Conservation (phyloP, 2,329 filamentous ascomycete genomes). For the Meredithiella fracta region DNA sequence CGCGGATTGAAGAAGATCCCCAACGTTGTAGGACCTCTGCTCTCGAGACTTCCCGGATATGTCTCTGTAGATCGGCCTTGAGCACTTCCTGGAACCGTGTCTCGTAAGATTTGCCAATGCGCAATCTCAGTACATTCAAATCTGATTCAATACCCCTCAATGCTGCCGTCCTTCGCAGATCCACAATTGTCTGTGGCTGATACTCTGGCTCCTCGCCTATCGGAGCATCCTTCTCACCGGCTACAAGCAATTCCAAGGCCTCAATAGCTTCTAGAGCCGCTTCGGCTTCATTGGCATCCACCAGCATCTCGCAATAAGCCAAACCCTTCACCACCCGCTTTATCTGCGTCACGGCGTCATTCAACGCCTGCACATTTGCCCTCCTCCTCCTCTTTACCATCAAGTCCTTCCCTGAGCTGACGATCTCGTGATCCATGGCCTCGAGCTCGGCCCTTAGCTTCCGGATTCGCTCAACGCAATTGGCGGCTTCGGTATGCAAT, state of each 20-base stretch:
- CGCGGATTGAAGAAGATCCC: conserved; percentile 59
- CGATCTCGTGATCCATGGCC: conserved; percentile 73
- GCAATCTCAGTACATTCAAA: conserved; percentile 55
- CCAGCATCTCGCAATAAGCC: conserved; percentile 58
- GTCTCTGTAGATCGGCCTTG: conserved; percentile 62
- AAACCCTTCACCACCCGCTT: conserved; percentile 62
- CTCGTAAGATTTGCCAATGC: conserved; percentile 80
- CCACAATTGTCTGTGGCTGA: conserved; percentile 23
- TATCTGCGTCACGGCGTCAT: conserved; percentile 69
- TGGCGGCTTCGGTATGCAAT: conserved; percentile 77
- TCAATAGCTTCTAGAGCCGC: conserved; percentile 64
- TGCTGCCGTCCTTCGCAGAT: conserved; percentile 8
- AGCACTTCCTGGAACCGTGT: conserved; percentile 61
- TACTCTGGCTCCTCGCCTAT: conserved; percentile 38
- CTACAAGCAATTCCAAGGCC: conserved; percentile 60
- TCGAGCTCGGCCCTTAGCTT: conserved; percentile 61
- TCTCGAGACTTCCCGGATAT: conserved; percentile 55
- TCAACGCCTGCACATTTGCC: conserved; percentile 71
- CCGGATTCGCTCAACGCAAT: conserved; percentile 79
- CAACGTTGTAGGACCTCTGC: conserved; percentile 69
- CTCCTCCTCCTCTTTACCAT: conserved; percentile 66
- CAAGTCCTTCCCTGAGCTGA: conserved; percentile 66
- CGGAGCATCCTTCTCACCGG: conserved; percentile 44
- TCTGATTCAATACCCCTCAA: conserved; percentile 48
- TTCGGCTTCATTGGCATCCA: conserved; percentile 72